These are phyloP conservation scores for Botrytis aclada DNA, from an alignment of 2,329 filamentous ascomycete species.

Conservation along the genomic window DNA sequence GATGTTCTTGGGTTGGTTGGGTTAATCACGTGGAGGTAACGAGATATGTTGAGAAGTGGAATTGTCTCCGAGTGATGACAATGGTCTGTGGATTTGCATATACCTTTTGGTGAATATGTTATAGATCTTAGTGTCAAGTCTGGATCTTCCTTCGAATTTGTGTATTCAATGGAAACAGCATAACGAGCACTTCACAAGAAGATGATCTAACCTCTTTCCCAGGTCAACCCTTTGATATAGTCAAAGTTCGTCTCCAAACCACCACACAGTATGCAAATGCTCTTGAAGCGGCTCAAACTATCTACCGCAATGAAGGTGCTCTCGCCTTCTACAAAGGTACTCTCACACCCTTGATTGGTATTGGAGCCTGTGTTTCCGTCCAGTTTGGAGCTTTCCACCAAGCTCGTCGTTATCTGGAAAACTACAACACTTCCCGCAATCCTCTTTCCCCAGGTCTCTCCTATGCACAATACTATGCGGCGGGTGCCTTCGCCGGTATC, in stretches of 20 bases:
- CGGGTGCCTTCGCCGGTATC: slow-evolving; percentile 88
- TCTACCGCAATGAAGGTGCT: slow-evolving; percentile 83
- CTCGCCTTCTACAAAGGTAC: slow-evolving; percentile 98
- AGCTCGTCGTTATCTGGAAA: slow-evolving; percentile 81
- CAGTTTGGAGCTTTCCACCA: slow-evolving; percentile 98
- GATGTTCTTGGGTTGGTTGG: slow-evolving; percentile 6
- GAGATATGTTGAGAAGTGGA: not conserved
- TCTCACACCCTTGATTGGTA: slow-evolving; percentile 88
- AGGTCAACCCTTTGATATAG: slow-evolving; percentile 80
- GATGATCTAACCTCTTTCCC: slow-evolving; percentile 27
- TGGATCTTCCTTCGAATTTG: not conserved
- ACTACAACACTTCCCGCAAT: slow-evolving; percentile 56
- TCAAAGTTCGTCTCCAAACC: slow-evolving; percentile 96
- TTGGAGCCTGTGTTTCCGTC: slow-evolving; percentile 95
- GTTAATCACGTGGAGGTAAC: slow-evolving; percentile 19
- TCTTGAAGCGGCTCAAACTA: slow-evolving; percentile 74
- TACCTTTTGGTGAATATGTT: not conserved
- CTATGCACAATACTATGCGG: slow-evolving; percentile 83
- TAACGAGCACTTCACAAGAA: not conserved
- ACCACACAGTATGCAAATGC: slow-evolving; percentile 77
- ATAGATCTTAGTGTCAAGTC: not conserved
- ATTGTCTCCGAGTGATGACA: not conserved
- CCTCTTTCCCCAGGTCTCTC: slow-evolving; percentile 51
- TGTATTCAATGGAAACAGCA: not conserved
- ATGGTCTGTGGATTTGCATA: not conserved